A percentile compares a stretch with the other conserved stretches of the same genome.
Evolutionary conservation across 768 basidiomycete species (phyloP).

Genomic region (Gautieria morchelliformis): DNA sequence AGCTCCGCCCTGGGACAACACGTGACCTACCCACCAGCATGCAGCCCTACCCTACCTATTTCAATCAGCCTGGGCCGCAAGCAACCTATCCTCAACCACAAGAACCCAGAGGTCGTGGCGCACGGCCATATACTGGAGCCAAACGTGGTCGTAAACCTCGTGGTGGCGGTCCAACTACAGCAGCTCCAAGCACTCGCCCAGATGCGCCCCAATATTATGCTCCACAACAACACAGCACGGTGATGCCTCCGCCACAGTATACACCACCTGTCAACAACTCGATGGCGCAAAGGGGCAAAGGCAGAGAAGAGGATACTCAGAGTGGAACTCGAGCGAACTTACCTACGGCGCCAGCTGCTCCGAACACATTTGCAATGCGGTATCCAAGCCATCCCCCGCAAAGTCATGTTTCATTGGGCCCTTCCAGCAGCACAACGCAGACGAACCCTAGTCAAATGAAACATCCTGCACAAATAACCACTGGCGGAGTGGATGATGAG

Average conservation of each 20-base stretch:
- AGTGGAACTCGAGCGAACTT: neutral
- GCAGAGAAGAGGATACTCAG: neutral
- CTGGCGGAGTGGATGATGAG: conserved; percentile 37
- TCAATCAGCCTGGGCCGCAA: conserved; percentile 2
- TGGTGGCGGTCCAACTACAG: conserved; percentile 21
- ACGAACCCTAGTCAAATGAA: neutral
- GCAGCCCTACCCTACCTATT: conserved; percentile 3
- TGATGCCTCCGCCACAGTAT: conserved; percentile 3
- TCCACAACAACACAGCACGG: neutral
- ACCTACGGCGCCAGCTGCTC: neutral
- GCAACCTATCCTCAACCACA: neutral
- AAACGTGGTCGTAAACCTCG: conserved; percentile 42
- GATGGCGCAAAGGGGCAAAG: neutral
- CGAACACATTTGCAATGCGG: neutral
- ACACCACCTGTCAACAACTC: neutral
- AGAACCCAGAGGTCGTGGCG: neutral
- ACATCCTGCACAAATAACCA: neutral
- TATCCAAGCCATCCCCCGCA: neutral
- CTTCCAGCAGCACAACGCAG: neutral
- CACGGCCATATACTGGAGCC: conserved; percentile 21
- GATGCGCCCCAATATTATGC: neutral
- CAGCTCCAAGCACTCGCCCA: conserved; percentile 10
- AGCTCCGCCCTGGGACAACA: neutral
- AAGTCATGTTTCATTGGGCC: neutral
- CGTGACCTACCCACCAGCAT: neutral